phyloP scores from a whole-genome alignment of 2,329 filamentous ascomycete species.

The Cladophialophora carrionii region DNA sequence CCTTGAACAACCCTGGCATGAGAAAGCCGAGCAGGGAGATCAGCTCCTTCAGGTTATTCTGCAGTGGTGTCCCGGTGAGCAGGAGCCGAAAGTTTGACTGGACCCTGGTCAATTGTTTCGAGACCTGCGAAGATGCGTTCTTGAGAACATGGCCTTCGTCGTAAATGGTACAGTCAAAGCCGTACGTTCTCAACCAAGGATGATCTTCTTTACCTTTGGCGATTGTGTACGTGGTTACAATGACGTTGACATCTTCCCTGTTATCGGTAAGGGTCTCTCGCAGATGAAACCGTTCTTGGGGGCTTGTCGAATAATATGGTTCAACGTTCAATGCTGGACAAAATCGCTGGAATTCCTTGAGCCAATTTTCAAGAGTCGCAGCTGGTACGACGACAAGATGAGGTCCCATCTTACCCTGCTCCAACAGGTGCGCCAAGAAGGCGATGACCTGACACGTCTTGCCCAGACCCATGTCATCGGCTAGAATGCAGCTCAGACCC shows the following conservation, averaged over 20 bases:
- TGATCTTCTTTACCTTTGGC: constrained; percentile 65
- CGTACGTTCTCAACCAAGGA: constrained; percentile 63
- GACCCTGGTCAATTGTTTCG: constrained; percentile 77
- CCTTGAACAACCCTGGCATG: constrained; percentile 79
- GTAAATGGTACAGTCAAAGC: constrained; percentile 70
- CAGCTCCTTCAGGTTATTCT: constrained; percentile 94
- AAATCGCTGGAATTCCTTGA: constrained; percentile 85
- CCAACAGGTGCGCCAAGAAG: constrained; percentile 80
- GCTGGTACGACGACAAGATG: constrained; percentile 89
- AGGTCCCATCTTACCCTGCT: constrained; percentile 68
- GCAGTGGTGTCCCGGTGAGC: constrained; percentile 86
- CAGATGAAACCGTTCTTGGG: constrained; percentile 65
- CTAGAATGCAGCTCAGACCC: constrained; percentile 83
- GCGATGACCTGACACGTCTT: constrained; percentile 98
- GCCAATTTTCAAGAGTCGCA: constrained; percentile 94
- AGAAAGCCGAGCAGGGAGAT: constrained; percentile 92
- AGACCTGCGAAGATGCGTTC: constrained; percentile 80
- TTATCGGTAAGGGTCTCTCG: constrained; percentile 68
- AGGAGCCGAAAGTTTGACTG: constrained; percentile 81
- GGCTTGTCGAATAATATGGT: constrained; percentile 72
- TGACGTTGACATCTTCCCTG: constrained; percentile 66
- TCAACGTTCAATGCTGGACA: constrained; percentile 74
- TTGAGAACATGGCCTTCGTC: constrained; percentile 95
- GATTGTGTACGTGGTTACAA: constrained; percentile 73
- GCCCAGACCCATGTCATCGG: constrained; percentile 93